A percentile compares a stretch with the other conserved stretches of the same genome.
phyloP scores from a whole-genome alignment of 1,284 basidiomycete genomes.

The Pterulicium gracile region DNA sequence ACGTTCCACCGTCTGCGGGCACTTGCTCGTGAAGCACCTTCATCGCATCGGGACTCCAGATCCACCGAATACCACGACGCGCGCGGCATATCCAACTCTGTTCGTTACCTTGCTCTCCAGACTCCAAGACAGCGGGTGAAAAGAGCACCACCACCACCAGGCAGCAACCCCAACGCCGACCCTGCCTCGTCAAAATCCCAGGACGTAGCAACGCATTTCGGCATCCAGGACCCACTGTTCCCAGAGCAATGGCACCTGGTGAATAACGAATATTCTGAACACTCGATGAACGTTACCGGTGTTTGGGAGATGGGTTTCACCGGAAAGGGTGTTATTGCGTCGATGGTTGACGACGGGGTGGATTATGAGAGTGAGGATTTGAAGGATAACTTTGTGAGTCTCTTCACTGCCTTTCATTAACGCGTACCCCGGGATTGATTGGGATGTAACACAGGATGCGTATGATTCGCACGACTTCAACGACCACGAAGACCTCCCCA shows the following conservation, averaged over 20 bases:
- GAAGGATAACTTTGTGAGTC: constrained; percentile 81
- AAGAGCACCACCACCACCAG: constrained; percentile 51
- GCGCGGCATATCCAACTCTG: constrained; percentile 36
- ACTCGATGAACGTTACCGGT: constrained; percentile 80
- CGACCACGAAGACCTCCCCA: constrained; percentile 82
- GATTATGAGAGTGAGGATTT: constrained; percentile 88
- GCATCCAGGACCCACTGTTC: constrained; percentile 84
- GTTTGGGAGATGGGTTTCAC: constrained; percentile 83
- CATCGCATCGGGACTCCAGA: constrained; percentile 9
- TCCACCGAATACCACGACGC: constrained; percentile 26
- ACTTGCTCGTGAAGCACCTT: constrained; percentile 18
- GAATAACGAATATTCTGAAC: constrained; percentile 62
- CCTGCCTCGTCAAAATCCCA: constrained; percentile 27
- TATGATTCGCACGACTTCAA: constrained; percentile 69
- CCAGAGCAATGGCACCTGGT: constrained; percentile 88
- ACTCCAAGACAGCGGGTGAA: constrained; percentile 53
- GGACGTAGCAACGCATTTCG: constrained; percentile 50
- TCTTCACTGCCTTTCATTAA: constrained; percentile 5
- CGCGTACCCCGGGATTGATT: no score
- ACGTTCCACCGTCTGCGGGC: constrained; percentile 34
- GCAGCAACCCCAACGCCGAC: constrained; percentile 12
- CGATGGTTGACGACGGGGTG: constrained; percentile 93
- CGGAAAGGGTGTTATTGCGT: constrained; percentile 80
- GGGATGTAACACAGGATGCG: no score
- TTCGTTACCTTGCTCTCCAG: constrained; percentile 50